These are phyloP conservation scores for Gypsophila paniculata DNA, from an alignment of 179 eudicot genomes.

Conservation along the genomic window DNA sequence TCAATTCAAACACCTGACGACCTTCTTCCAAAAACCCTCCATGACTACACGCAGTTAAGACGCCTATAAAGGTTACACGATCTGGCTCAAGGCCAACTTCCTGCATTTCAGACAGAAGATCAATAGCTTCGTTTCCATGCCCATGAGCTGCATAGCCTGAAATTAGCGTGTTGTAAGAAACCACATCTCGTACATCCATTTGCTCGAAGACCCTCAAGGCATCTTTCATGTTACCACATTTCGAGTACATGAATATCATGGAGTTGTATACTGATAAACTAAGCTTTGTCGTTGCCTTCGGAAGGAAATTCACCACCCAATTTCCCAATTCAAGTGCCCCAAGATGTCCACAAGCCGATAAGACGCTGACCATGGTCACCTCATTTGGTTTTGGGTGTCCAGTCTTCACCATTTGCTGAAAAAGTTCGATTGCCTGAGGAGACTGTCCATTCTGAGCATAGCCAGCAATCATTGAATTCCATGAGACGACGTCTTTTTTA, in stretches of 20 bases:
- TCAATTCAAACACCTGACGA: constrained; percentile 41
- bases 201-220: constrained; percentile 43
- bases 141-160: constrained; percentile 69
- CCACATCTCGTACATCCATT: constrained; percentile 48
- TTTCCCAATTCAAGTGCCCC: constrained; percentile 60
- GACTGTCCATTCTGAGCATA: constrained; percentile 69
- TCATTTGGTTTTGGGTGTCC: constrained; percentile 46
- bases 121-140: constrained; percentile 45
- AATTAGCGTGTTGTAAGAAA: constrained; percentile 57
- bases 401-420: constrained; percentile 41
- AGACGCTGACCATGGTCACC: constrained; percentile 54
- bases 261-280: constrained; percentile 50
- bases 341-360: constrained; percentile 72
- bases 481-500: constrained; percentile 41
- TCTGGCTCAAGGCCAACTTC: constrained; percentile 48
- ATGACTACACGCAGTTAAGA: constrained; percentile 68
- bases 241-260: constrained; percentile 65
- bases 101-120: constrained; percentile 42
- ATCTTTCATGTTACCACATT: constrained; percentile 59
- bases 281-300: constrained; percentile 28
- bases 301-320: constrained; percentile 38
- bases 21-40: constrained; percentile 56
- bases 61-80: constrained; percentile 50
- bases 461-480: constrained; percentile 75
- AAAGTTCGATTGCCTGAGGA: constrained; percentile 47